Evolutionary conservation across 495 filamentous ascomycete genomes (phyloP).

Genomic region (Penicillium dipodomyicola): DNA sequence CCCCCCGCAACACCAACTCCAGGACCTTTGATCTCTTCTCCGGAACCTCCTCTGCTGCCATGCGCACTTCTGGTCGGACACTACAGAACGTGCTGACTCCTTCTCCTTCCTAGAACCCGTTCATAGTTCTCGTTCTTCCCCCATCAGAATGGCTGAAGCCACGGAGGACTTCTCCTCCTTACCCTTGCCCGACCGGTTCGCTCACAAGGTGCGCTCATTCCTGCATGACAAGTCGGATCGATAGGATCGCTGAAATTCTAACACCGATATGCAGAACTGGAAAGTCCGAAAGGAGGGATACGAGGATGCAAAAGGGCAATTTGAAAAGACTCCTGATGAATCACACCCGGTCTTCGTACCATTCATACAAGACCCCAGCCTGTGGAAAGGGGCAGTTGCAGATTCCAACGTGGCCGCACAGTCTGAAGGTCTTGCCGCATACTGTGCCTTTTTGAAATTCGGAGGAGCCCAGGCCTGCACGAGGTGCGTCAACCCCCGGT

Average conservation of each 20-base stretch:
- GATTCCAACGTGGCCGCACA: constrained; percentile 98
- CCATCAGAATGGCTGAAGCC: constrained; percentile 47
- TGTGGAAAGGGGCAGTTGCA: constrained; percentile 90
- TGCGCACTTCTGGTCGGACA: constrained; percentile 1
- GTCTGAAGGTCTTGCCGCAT: constrained; percentile 81
- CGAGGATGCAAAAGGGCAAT: constrained; percentile 84
- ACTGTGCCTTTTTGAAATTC: constrained; percentile 88
- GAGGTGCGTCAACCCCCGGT: constrained; percentile 46
- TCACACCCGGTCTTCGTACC: constrained; percentile 79
- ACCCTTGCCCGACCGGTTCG: constrained; percentile 76
- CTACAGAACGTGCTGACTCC: constrained; percentile 8
- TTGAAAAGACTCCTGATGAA: constrained; percentile 84
- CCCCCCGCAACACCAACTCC: constrained; percentile 2
- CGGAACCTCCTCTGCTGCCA: neutral
- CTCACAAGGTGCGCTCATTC: constrained; percentile 69
- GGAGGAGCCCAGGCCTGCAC: constrained; percentile 75
- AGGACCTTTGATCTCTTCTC: neutral
- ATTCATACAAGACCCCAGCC: constrained; percentile 76
- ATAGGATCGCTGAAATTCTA: neutral
- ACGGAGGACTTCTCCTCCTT: constrained; percentile 84
- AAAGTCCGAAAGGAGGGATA: constrained; percentile 96
- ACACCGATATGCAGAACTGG: constrained; percentile 66
- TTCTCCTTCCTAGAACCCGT: neutral
- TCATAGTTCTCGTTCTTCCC: neutral
- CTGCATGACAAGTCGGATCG: neutral